A percentile compares a stretch with the other conserved stretches of the same genome.
Conservation (phyloP, 2,329 filamentous ascomycete genomes). For the Colletotrichum incanum region DNA sequence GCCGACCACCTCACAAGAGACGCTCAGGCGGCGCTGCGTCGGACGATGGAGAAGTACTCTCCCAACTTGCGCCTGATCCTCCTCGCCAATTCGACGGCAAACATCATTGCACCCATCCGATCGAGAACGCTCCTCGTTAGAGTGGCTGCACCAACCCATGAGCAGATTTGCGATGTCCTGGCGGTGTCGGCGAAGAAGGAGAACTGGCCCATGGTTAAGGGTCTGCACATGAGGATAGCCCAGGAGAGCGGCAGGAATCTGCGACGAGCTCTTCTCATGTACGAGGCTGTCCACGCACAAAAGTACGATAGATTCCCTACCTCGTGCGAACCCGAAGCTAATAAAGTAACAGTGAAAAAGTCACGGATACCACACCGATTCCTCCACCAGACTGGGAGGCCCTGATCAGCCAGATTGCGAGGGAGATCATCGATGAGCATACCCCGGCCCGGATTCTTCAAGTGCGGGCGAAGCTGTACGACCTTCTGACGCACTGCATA, state of each 20-base stretch:
- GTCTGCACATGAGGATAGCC: constrained; percentile 87
- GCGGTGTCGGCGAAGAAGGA: constrained; percentile 82
- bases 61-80: constrained; percentile 94
- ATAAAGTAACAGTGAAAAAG: constrained; percentile 79
- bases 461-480: constrained; percentile 95
- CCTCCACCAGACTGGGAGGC: constrained; percentile 98
- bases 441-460: constrained; percentile 90
- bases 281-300: constrained; percentile 95
- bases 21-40: constrained; percentile 92
- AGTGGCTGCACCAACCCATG: constrained; percentile 89
- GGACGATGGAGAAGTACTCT: constrained; percentile 99
- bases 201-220: constrained; percentile 83
- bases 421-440: constrained; percentile 93
- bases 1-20: constrained; percentile 94
- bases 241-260: constrained; percentile 93
- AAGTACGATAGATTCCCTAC: constrained; percentile 75
- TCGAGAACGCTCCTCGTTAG: constrained; percentile 92
- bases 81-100: constrained; percentile 95
- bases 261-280: constrained; percentile 93
- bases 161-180: constrained; percentile 86
- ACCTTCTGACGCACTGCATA: constrained; percentile 96
- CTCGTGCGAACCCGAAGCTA: constrained; percentile 45
- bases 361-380: constrained; percentile 89
- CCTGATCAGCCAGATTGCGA: constrained; percentile 89
- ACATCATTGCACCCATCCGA: constrained; percentile 98